A percentile compares a stretch with the other conserved stretches of the same genome.
phyloP scores from a whole-genome alignment of 805 yeast genomes.

The Babjeviella inositovora region DNA sequence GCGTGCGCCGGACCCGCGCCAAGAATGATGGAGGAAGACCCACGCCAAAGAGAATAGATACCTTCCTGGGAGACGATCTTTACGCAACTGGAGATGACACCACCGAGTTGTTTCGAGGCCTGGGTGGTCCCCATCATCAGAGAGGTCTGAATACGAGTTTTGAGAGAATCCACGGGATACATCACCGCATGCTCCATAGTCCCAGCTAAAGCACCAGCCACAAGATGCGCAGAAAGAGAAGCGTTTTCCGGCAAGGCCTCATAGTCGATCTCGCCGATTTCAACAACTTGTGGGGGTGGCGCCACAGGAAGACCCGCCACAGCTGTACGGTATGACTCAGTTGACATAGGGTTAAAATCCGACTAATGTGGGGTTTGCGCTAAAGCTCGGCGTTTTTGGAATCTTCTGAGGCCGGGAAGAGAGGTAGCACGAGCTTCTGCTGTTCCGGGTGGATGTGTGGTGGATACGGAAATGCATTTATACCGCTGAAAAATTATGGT shows the following conservation, averaged over 20 bases:
- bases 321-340: too few relatives aligned
- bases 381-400: too few relatives aligned
- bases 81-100: constrained; percentile 2
- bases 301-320: constrained; percentile 11
- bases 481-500: too few relatives aligned
- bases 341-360: too few relatives aligned
- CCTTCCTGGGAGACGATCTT: constrained; percentile 82
- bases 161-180: constrained; percentile 94
- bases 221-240: constrained; percentile 62
- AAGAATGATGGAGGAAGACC: constrained; percentile 76
- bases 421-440: too few relatives aligned
- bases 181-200: constrained; percentile 95
- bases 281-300: too few relatives aligned
- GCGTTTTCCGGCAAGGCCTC: constrained; percentile 86
- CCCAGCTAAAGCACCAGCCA: constrained; percentile 98
- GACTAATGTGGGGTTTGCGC: too few relatives aligned
- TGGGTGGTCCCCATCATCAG: too few relatives aligned
- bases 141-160: constrained; percentile 83
- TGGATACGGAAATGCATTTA: too few relatives aligned
- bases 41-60: constrained; percentile 79
- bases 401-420: too few relatives aligned
- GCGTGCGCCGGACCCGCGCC: constrained; percentile 99
- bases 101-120: too few relatives aligned
- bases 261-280: constrained; percentile 80
- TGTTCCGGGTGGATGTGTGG: too few relatives aligned